Conservation (phyloP, 202 grass and related monocot genomes). For the Digitaria exilis region DNA sequence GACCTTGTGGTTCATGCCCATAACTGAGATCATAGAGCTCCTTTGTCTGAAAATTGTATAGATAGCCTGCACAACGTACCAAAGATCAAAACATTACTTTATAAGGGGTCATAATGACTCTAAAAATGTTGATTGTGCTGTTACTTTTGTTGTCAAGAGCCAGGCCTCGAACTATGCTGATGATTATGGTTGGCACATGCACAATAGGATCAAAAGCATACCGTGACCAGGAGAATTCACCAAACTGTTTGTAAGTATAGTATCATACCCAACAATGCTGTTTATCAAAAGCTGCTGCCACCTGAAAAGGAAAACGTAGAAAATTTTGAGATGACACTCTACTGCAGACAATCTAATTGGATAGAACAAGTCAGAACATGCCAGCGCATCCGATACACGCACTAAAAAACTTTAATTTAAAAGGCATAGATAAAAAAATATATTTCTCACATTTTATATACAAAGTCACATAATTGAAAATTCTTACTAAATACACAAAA, state of each 20-base stretch:
- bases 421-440: not conserved
- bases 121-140: conserved; percentile 8
- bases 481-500: conserved; percentile 10
- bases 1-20: conserved; percentile 85
- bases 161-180: conserved; percentile 11
- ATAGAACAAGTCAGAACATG: not conserved
- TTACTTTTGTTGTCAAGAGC: conserved; percentile 20
- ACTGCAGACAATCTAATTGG: not conserved
- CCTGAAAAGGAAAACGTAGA: conserved; percentile 47
- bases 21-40: conserved; percentile 99
- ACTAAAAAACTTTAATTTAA: not conserved
- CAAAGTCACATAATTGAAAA: not conserved
- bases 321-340: not conserved
- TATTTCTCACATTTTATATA: not conserved
- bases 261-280: conserved; percentile 96
- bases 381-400: not conserved
- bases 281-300: conserved; percentile 99
- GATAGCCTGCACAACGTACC: conserved; percentile 74
- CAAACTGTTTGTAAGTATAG: conserved; percentile 97
- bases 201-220: conserved; percentile 38
- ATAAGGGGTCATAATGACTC: not conserved
- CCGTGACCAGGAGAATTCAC: conserved; percentile 92
- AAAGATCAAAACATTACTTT: conserved; percentile 20
- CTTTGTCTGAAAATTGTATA: conserved; percentile 99
- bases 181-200: conserved; percentile 1